Evolutionary conservation across 345 rosid species (phyloP), one percentile per base, ranked within the genome.

Genomic region (Boechera stricta): DNA sequence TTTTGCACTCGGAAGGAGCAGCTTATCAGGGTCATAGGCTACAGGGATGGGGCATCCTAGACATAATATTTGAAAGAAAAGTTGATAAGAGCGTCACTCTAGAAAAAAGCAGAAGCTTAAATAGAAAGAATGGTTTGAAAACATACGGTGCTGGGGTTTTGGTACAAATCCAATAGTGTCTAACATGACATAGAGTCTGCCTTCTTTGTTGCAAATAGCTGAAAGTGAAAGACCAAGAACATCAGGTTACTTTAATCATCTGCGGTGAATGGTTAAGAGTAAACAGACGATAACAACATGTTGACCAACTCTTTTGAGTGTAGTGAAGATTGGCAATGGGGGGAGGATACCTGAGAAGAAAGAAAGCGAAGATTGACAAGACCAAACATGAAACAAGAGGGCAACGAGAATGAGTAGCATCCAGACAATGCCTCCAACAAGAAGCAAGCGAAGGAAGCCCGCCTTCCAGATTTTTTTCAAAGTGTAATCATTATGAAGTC

Each of bases 181-280:
- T 79, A 92, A 77, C 9, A 89, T 41, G 24, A 78, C 74, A 80
- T 83, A 88, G 16, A 89, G 92, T 82, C 87, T 86, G 85, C 97
- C 90, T 66, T 95, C 89, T 85, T 87, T 90, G 80, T 92, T 89
- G 77, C 97, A 90, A 28, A 88, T 83, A 73, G 90, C 97, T 92
- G 96, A 88, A 87, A 29, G 35, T 10, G 63, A 83, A 45, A 12
- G 0, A 47, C 9, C 48, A 78, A 67, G 39, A 54, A 64, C 7
- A 48, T 38, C 16, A 57, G 12, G 57, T 42, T 61, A 48, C 8
- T 38, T 8, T 1, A 49, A 16, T 48, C 10, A 9, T 7, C 10
- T 39, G 60, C 2, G 12, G 48, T 12, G 12, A 16, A 44, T 44
- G 6, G 42, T 38, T 2, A 33, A 2, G 42, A 38, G 10, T 38